These are phyloP conservation scores for Tephrocybe sp. DNA, from an alignment of 768 basidiomycete species.

Conservation along the genomic window DNA sequence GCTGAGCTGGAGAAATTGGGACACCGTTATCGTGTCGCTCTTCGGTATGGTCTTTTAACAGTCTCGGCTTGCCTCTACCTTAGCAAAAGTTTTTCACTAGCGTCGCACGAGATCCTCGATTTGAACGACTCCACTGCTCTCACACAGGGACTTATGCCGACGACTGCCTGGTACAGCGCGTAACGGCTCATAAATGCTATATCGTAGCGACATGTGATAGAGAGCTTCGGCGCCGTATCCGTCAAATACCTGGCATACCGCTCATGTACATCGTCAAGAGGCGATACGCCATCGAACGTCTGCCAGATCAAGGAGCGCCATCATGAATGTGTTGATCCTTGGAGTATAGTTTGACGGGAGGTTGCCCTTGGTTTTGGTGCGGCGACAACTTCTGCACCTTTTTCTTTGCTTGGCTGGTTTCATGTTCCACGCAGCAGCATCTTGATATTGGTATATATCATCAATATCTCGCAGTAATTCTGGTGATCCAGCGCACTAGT, in stretches of 20 bases:
- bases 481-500: too few relatives aligned
- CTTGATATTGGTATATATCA: too few relatives aligned
- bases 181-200: conserved; percentile 93
- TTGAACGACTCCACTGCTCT: conserved; percentile 90
- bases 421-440: too few relatives aligned
- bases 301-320: conserved; percentile 94
- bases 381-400: not conserved
- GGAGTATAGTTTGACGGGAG: not conserved
- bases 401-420: not conserved
- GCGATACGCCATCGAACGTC: conserved; percentile 90
- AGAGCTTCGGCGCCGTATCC: conserved; percentile 87
- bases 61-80: too few relatives aligned
- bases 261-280: conserved; percentile 96
- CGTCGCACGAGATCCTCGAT: conserved; percentile 94
- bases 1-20: conserved; percentile 98
- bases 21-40: conserved; percentile 90
- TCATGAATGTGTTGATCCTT: conserved; percentile 27
- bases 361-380: not conserved
- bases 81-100: conserved; percentile 52
- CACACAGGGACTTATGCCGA: conserved; percentile 99
- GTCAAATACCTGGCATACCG: conserved; percentile 91
- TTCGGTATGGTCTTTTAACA: too few relatives aligned
- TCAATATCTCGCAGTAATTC: too few relatives aligned
- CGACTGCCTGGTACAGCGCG: conserved; percentile 96
- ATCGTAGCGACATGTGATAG: conserved; percentile 98